A percentile compares a stretch with the other conserved stretches of the same genome.
These are phyloP conservation scores for Hyaloraphidium curvatum DNA, from an alignment of 192 early-diverging fungal genomes.

Conservation along the genomic window DNA sequence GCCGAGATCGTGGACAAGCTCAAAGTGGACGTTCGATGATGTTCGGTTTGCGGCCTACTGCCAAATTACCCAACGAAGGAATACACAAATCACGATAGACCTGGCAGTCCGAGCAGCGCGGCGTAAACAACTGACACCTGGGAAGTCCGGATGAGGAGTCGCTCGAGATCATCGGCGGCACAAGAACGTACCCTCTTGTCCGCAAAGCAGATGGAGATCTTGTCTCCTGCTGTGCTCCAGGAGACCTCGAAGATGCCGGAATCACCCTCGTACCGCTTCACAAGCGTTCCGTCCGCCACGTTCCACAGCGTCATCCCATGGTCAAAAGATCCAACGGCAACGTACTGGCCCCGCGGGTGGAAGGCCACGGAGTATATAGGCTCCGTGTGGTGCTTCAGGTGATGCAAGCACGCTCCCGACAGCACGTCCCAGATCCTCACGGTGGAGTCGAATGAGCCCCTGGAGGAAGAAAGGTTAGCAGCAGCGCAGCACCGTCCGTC, in stretches of 20 bases:
- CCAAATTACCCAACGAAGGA: no score
- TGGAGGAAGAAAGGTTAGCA: neutral
- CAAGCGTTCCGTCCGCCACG: neutral
- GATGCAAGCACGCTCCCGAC: neutral
- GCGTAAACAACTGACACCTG: no score
- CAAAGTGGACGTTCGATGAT: neutral
- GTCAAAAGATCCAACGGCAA: neutral
- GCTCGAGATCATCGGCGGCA: no score
- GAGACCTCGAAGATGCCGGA: neutral
- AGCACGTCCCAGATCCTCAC: neutral
- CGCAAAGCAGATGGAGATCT: neutral
- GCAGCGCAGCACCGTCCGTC: neutral
- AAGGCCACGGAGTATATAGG: neutral
- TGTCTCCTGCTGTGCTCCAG: neutral
- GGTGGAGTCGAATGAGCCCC: conserved; percentile 2
- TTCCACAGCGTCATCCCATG: neutral
- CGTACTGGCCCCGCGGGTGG: neutral
- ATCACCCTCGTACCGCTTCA: neutral
- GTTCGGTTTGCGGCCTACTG: no score
- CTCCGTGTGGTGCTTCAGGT: neutral
- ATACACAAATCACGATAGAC: no score
- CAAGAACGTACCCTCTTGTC: neutral
- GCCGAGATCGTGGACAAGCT: neutral
- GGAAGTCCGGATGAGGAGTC: no score
- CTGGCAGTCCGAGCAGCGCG: no score